phyloP scores from a whole-genome alignment of 768 basidiomycete species.

The Collybiopsis luxurians region DNA sequence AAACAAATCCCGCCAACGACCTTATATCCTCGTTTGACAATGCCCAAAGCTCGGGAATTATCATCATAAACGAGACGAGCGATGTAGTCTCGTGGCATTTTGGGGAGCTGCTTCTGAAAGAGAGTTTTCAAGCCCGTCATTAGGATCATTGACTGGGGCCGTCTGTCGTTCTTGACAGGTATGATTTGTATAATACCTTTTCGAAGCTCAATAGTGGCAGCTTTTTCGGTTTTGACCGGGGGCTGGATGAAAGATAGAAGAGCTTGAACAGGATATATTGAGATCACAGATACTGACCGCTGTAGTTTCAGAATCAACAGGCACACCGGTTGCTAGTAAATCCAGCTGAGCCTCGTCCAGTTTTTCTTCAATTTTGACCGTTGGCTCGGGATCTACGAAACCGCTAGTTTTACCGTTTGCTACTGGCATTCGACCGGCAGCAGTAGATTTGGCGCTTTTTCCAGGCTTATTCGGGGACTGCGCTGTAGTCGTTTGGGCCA shows the following conservation, averaged over 20 bases:
- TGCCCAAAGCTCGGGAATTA: slow-evolving; percentile 91
- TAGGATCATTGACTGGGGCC: slow-evolving; percentile 76
- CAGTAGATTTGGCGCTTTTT: slow-evolving; percentile 41
- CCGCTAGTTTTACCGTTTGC: slow-evolving; percentile 54
- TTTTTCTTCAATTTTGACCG: slow-evolving; percentile 73
- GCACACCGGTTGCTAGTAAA: slow-evolving; percentile 76
- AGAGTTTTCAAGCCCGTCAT: slow-evolving; percentile 95
- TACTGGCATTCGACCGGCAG: neutral
- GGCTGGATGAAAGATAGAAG: slow-evolving; percentile 33
- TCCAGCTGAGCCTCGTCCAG: slow-evolving; percentile 77
- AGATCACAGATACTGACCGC: slow-evolving; percentile 35
- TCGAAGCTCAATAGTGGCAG: slow-evolving; percentile 75
- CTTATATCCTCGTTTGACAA: slow-evolving; percentile 91
- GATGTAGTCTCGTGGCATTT: slow-evolving; percentile 99
- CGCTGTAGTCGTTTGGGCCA: slow-evolving; percentile 24
- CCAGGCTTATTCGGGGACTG: slow-evolving; percentile 15
- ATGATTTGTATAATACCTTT: slow-evolving; percentile 80
- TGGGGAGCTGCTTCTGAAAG: slow-evolving; percentile 95
- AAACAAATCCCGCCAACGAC: slow-evolving; percentile 98
- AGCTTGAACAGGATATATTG: slow-evolving; percentile 2
- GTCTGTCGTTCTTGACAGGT: slow-evolving; percentile 80
- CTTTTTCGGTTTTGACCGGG: slow-evolving; percentile 64
- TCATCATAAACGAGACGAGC: slow-evolving; percentile 90
- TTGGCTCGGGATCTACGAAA: slow-evolving; percentile 42
- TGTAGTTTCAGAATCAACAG: slow-evolving; percentile 59